These are phyloP conservation scores for Boletus albobrunnescens DNA, from an alignment of 1,284 basidiomycete species.

Conservation along the genomic window DNA sequence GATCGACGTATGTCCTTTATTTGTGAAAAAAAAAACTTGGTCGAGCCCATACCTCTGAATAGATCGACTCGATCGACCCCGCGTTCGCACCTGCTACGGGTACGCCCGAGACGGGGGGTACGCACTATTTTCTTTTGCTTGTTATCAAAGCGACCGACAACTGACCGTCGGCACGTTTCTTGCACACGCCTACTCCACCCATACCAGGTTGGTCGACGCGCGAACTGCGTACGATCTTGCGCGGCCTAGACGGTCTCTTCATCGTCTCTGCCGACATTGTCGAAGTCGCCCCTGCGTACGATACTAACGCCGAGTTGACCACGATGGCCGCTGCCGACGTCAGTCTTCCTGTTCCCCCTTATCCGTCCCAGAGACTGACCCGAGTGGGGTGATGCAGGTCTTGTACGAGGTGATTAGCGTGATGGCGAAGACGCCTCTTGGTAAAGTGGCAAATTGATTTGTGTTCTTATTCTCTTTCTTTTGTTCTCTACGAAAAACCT, in stretches of 20 bases:
- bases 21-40: not conserved
- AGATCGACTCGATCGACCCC: slow-evolving; percentile 75
- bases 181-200: not conserved
- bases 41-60: not conserved
- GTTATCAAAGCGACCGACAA: not conserved
- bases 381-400: slow-evolving; percentile 40
- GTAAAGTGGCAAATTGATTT: slow-evolving; percentile 41
- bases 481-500: not conserved
- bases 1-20: slow-evolving; percentile 51
- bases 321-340: slow-evolving; percentile 80
- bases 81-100: slow-evolving; percentile 77
- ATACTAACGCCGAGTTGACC: slow-evolving; percentile 74
- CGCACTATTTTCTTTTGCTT: slow-evolving; percentile 24
- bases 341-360: slow-evolving; percentile 24
- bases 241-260: slow-evolving; percentile 67
- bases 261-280: slow-evolving; percentile 79
- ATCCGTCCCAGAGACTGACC: slow-evolving; percentile 3
- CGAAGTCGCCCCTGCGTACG: slow-evolving; percentile 78
- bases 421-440: slow-evolving; percentile 73
- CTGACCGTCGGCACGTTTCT: not conserved
- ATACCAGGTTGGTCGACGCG: slow-evolving; percentile 67
- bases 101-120: slow-evolving; percentile 57
- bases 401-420: slow-evolving; percentile 72
- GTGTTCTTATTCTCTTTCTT: not conserved
- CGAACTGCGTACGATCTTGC: slow-evolving; percentile 68